A percentile compares a stretch with the other conserved stretches of the same genome.
phyloP scores from a whole-genome alignment of 208 protist genomes.

The Trypanosoma theileri region DNA sequence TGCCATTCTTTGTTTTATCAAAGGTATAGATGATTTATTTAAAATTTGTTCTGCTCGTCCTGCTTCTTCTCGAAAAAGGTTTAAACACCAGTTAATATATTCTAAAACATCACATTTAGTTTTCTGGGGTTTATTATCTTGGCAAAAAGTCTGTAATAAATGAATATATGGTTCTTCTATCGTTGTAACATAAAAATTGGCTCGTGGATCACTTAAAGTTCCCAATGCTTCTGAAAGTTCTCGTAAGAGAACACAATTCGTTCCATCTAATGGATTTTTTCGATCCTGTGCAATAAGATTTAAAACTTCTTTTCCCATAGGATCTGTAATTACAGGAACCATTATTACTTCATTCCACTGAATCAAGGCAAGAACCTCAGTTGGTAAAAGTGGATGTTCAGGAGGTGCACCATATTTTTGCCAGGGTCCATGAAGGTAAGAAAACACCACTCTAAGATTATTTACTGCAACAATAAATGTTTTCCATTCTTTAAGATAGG shows the following conservation, averaged over 20 bases:
- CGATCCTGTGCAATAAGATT: conserved; percentile 44
- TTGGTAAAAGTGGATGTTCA: conserved; percentile 71
- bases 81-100: conserved; percentile 45
- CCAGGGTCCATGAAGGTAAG: conserved; percentile 84
- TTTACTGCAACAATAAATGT: conserved; percentile 70
- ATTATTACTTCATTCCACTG: conserved; percentile 62
- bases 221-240: conserved; percentile 62
- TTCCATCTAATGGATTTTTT: conserved; percentile 30
- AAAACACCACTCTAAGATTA: conserved; percentile 67
- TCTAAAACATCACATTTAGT: conserved; percentile 38
- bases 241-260: conserved; percentile 58
- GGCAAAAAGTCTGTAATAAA: conserved; percentile 43
- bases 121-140: conserved; percentile 29
- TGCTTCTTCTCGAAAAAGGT: conserved; percentile 46
- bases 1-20: conserved; percentile 42
- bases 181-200: conserved; percentile 48
- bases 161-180: conserved; percentile 65
- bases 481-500: conserved; percentile 64
- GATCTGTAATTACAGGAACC: conserved; percentile 30
- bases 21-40: conserved; percentile 44
- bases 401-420: conserved; percentile 68
- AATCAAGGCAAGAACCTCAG: conserved; percentile 60
- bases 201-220: conserved; percentile 52
- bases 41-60: conserved; percentile 54
- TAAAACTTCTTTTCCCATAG: conserved; percentile 42